Percentiles rank a stretch among this genome's conserved stretches.
Conservation (phyloP, 2,329 filamentous ascomycete genomes). For the Diplodia intermedia region DNA sequence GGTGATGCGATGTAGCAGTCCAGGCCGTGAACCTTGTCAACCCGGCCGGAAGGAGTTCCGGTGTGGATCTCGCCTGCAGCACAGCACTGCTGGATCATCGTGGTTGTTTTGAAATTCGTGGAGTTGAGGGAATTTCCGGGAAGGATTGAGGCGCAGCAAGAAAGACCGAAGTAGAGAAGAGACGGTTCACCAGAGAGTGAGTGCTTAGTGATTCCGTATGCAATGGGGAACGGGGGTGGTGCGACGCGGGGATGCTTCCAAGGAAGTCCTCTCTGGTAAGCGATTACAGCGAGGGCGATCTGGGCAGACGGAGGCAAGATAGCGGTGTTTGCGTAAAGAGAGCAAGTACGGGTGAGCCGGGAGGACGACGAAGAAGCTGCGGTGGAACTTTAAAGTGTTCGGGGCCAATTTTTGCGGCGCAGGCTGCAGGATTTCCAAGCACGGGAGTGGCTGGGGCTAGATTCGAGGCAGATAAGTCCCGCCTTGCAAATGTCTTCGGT, state of each 20-base stretch:
- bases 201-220: neutral
- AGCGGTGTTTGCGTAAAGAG: neutral
- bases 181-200: too few relatives aligned
- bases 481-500: too few relatives aligned
- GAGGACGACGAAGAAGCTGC: neutral
- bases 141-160: neutral
- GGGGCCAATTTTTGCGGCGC: too few relatives aligned
- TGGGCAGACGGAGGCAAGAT: neutral
- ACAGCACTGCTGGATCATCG: constrained; percentile 41
- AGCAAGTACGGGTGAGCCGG: neutral
- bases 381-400: too few relatives aligned
- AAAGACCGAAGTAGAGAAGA: neutral
- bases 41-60: constrained; percentile 45
- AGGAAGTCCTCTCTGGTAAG: neutral
- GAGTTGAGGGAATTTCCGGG: neutral
- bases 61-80: constrained; percentile 48
- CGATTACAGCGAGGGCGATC: neutral
- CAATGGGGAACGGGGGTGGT: neutral
- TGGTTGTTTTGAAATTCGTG: neutral
- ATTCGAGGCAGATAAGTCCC: too few relatives aligned
- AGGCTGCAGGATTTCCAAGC: too few relatives aligned
- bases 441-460: too few relatives aligned
- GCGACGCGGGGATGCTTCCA: neutral
- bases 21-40: constrained; percentile 46
- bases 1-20: constrained; percentile 49